A percentile compares a stretch with the other conserved stretches of the same genome.
Conservation (phyloP, 176 grass and related monocot species). For the Cenchrus fungigraminus region DNA sequence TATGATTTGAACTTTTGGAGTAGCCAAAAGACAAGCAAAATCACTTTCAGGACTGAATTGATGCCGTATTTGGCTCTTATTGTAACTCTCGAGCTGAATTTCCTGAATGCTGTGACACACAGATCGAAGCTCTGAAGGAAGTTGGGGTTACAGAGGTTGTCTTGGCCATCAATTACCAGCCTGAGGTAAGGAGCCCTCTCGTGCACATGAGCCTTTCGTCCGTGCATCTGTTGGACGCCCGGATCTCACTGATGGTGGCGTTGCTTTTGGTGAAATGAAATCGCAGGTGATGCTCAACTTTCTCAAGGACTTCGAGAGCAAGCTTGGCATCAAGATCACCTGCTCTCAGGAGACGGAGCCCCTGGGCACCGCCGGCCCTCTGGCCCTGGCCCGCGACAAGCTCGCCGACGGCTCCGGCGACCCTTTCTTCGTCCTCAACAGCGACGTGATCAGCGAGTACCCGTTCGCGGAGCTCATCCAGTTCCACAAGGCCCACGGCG, state of each 20-base stretch:
- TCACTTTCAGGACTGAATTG: conserved; percentile 1
- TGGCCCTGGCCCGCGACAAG: conserved; percentile 79
- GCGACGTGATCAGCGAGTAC: conserved; percentile 91
- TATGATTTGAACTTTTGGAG: background rate
- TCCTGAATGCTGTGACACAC: conserved; percentile 13
- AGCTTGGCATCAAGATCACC: conserved; percentile 81
- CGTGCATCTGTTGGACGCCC: conserved; percentile 14
- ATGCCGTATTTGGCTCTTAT: background rate
- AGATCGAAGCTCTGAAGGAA: conserved; percentile 92
- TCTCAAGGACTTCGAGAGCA: conserved; percentile 88
- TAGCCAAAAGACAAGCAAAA: background rate
- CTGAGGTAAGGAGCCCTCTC: conserved; percentile 60
- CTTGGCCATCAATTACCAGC: conserved; percentile 91
- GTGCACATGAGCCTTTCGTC: conserved; percentile 2
- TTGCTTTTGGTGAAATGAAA: conserved; percentile 8
- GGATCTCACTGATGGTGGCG: conserved; percentile 33
- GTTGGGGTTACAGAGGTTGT: conserved; percentile 90
- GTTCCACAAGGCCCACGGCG: conserved; percentile 79
- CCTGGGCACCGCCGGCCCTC: conserved; percentile 69
- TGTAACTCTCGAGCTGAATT: conserved; percentile 5
- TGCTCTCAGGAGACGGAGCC: conserved; percentile 93
- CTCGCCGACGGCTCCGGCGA: conserved; percentile 67
- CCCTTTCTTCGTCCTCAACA: conserved; percentile 91
- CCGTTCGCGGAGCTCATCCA: conserved; percentile 75
- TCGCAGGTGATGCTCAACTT: conserved; percentile 84